Evolutionary conservation across 495 filamentous ascomycete genomes (phyloP), one percentile per base, ranked within the genome.

Genomic region (Aspergillus heteromorphus): DNA sequence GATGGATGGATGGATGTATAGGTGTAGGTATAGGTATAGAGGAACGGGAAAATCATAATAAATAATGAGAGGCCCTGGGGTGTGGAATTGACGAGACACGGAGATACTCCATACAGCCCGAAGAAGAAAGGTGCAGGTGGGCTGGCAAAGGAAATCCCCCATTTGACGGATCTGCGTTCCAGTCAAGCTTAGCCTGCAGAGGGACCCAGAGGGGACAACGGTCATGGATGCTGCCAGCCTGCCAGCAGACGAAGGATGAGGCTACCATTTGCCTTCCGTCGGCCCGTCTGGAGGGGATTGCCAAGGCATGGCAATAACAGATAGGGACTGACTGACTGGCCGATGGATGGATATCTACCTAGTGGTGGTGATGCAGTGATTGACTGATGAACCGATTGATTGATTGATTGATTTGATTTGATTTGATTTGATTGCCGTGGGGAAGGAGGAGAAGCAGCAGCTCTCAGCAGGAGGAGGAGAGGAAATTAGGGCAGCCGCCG

Each of bases 91-190:
- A 36, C 52, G 51, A 61, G 59, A 55, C 48, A 57, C 52, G 30
- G 43, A 53, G 52, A 53, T 55, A 45, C 56, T 59, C 43, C 43
- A 59, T 58, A 55, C 52, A 23, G 38, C 48, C 60, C 53, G 54
- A 59, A 59, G 40, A 17, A 63, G 60, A 54, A 53, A 50, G 53
- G 43, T 59, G 56, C 56, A 63, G 56, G 56, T 59, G 56, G 60
- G 55, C 56, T 53, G 58, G 50, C 36, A 45, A 45, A 57, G 56
- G 38, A 58, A 59, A 57, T 58, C 54, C 48, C 59, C 54, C 52
- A 65, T 60, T 65, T 58, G 62, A 61, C 59, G 53, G 56, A 65
- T 62, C 59, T 56, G 62, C 57, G 54, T 59, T 59, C 58, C 56
- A 56, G 56, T 55, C 62, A 62, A 62, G 62, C 62, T 65, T 60